These are phyloP conservation scores for Rhododendron williamsianum DNA, from an alignment of 148 eudicot genomes.

Conservation along the genomic window DNA sequence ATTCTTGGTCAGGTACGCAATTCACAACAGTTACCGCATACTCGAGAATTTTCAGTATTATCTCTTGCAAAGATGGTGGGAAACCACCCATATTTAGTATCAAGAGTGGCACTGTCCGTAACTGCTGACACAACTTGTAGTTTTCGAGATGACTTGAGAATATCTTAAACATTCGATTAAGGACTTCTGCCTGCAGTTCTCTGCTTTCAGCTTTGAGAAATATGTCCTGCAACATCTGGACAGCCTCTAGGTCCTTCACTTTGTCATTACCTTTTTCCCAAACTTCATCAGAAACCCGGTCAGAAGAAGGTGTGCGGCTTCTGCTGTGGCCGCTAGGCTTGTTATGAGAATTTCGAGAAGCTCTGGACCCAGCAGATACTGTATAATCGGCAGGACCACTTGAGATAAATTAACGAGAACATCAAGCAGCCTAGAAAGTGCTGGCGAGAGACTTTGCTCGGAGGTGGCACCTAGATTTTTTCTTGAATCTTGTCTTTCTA, in stretches of 20 bases:
- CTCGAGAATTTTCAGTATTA: slow-evolving; percentile 91
- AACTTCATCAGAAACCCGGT: slow-evolving; percentile 47
- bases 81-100: slow-evolving; percentile 93
- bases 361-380: slow-evolving; percentile 31
- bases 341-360: slow-evolving; percentile 36
- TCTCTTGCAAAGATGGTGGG: slow-evolving; percentile 81
- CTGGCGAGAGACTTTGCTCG: slow-evolving; percentile 61
- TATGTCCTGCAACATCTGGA: slow-evolving; percentile 94
- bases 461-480: slow-evolving; percentile 40
- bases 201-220: slow-evolving; percentile 85
- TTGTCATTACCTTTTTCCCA: slow-evolving; percentile 73
- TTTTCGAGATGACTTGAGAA: slow-evolving; percentile 96
- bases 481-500: slow-evolving; percentile 25
- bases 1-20: slow-evolving; percentile 95
- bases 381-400: slow-evolving; percentile 52
- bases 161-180: slow-evolving; percentile 92
- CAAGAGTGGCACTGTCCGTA: slow-evolving; percentile 92
- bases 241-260: slow-evolving; percentile 94
- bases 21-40: slow-evolving; percentile 99
- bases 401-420: slow-evolving; percentile 85
- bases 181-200: slow-evolving; percentile 88
- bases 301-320: slow-evolving; percentile 57
- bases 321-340: slow-evolving; percentile 66
- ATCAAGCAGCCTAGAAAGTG: slow-evolving; percentile 88
- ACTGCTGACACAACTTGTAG: slow-evolving; percentile 85